Percentiles rank a stretch among this genome's conserved stretches.
Evolutionary conservation across 352 stramenopile species (phyloP).

Genomic region (Globisporangium sylvaticum): DNA sequence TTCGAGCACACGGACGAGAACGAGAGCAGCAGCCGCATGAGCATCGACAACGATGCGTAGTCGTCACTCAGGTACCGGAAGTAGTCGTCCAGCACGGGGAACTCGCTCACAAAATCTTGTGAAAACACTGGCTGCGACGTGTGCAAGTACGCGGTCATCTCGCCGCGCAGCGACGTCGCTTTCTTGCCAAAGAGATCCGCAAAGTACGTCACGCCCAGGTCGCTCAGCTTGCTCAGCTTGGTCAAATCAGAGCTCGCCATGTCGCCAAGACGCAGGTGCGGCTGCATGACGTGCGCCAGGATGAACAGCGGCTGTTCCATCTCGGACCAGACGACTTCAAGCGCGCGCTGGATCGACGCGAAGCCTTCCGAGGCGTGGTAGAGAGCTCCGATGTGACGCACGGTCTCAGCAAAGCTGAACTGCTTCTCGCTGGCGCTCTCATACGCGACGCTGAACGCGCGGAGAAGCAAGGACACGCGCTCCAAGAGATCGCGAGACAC

Average conservation of each 20-base stretch:
- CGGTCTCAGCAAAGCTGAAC: conserved; percentile 32
- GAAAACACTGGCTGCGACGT: conserved; percentile 46
- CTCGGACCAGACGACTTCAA: conserved; percentile 52
- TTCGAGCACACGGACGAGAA: conserved; percentile 29
- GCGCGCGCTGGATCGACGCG: conserved; percentile 31
- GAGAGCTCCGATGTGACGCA: conserved; percentile 41
- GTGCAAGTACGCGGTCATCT: conserved; percentile 70
- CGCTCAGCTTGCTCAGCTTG: conserved; percentile 58
- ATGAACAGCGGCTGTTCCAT: conserved; percentile 68
- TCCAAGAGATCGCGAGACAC: conserved; percentile 34
- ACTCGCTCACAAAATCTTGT: conserved; percentile 48
- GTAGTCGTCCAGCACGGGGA: conserved; percentile 58
- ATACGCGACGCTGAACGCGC: conserved; percentile 31
- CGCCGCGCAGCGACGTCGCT: conserved; percentile 42
- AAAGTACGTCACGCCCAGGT: conserved; percentile 59
- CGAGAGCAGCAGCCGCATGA: conserved; percentile 62
- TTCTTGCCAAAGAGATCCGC: conserved; percentile 38
- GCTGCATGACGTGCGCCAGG: conserved; percentile 56
- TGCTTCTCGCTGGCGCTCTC: conserved; percentile 18
- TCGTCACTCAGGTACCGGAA: conserved; percentile 64
- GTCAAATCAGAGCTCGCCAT: conserved; percentile 40
- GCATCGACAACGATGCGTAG: conserved; percentile 48
- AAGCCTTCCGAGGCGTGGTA: conserved; percentile 49
- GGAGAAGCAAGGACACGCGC: conserved; percentile 40
- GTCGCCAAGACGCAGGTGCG: conserved; percentile 38